Percentiles rank a stretch among this genome's conserved stretches.
These are phyloP conservation scores for Atalantia buxifolia DNA, from an alignment of 345 rosid genomes.

Conservation along the genomic window DNA sequence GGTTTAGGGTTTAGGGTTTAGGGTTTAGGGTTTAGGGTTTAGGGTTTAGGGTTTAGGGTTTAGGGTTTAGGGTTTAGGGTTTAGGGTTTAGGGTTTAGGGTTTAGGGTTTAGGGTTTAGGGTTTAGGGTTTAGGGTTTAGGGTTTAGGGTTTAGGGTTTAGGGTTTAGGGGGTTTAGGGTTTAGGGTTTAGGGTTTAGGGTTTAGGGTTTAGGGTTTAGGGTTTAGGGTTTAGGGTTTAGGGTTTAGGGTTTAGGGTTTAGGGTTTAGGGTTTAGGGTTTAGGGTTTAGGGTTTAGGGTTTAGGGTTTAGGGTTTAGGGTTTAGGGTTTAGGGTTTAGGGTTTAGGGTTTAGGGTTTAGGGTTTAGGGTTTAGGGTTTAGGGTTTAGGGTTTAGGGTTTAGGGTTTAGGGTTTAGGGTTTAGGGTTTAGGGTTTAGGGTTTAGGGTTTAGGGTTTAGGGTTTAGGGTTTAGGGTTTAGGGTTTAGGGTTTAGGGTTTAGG, in stretches of 20 bases:
- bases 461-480: slow-evolving; percentile 22
- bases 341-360: slow-evolving; percentile 11
- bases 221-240: slow-evolving; percentile 18
- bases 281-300: slow-evolving; percentile 8
- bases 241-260: slow-evolving; percentile 5
- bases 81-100: too few species aligned
- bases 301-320: slow-evolving; percentile 25
- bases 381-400: slow-evolving; percentile 18
- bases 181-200: too few species aligned
- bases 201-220: too few species aligned
- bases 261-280: slow-evolving; percentile 15
- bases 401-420: slow-evolving; percentile 11
- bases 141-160: too few species aligned
- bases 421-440: slow-evolving; percentile 11
- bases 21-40: too few species aligned
- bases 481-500: not conserved
- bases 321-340: slow-evolving; percentile 20
- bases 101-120: too few species aligned
- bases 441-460: slow-evolving; percentile 13
- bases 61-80: too few species aligned
- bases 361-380: slow-evolving; percentile 20
- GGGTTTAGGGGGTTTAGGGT: too few species aligned
- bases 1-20: too few species aligned
- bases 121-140: too few species aligned
- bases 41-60: too few species aligned